phyloP scores from a whole-genome alignment of 768 basidiomycete species.

The Leucocoprinus leucothites region DNA sequence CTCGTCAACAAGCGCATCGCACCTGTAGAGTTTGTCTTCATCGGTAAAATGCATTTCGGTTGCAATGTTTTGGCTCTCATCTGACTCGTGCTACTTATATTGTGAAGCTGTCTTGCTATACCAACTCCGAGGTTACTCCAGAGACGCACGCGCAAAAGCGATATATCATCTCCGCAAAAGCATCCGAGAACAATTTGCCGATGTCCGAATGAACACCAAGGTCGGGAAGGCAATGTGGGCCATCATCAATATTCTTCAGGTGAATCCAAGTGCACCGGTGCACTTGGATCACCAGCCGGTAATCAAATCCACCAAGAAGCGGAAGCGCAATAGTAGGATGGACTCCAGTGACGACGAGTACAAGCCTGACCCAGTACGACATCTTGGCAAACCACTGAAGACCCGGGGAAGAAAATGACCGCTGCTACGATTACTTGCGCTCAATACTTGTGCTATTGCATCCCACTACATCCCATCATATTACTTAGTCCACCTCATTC shows the following conservation, averaged over 20 bases:
- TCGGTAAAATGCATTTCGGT: slow-evolving; percentile 44
- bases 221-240: slow-evolving; percentile 59
- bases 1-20: slow-evolving; percentile 59
- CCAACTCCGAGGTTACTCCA: slow-evolving; percentile 41
- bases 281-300: slow-evolving; percentile 14
- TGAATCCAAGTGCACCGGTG: slow-evolving; percentile 30
- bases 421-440: neutral
- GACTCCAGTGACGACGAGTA: slow-evolving; percentile 46
- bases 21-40: slow-evolving; percentile 78
- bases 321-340: slow-evolving; percentile 29
- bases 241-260: slow-evolving; percentile 40
- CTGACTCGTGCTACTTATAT: neutral
- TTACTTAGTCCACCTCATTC: neutral
- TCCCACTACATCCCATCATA: neutral
- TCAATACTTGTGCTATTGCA: too few relatives aligned
- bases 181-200: slow-evolving; percentile 54
- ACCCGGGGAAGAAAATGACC: slow-evolving; percentile 38
- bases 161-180: slow-evolving; percentile 54
- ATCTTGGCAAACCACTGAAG: slow-evolving; percentile 33
- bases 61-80: neutral
- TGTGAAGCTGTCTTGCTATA: slow-evolving; percentile 63
- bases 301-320: slow-evolving; percentile 15
- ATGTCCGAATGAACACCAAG: slow-evolving; percentile 60
- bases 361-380: slow-evolving; percentile 40
- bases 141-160: slow-evolving; percentile 49